Evolutionary conservation across 169 alveolate species (phyloP).

Genomic region (Plasmodium falciparum): DNA sequence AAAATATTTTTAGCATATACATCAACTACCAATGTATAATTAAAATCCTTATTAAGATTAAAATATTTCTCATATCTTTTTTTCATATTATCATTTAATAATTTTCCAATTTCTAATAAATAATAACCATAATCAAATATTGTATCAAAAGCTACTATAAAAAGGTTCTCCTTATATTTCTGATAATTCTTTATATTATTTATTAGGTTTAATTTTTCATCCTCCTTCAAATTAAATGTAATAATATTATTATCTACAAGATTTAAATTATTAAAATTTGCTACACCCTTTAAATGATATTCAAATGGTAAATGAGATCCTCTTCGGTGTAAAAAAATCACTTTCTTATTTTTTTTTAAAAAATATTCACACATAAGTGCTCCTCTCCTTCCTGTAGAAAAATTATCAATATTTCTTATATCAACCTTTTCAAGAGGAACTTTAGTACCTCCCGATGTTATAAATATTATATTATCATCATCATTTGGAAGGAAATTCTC

Average conservation of each 20-base stretch:
- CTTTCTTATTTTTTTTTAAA: conserved; percentile 32
- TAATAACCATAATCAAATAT: conserved; percentile 78
- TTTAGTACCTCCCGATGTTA: conserved; percentile 94
- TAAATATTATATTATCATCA: conserved; percentile 31
- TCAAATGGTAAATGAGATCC: conserved; percentile 49
- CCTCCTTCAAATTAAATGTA: neutral
- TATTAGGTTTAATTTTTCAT: neutral
- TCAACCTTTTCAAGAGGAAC: conserved; percentile 90
- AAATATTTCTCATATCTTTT: no score
- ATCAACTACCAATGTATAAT: no score
- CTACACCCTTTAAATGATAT: neutral
- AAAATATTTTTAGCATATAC: no score
- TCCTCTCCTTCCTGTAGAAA: conserved; percentile 92
- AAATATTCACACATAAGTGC: conserved; percentile 87
- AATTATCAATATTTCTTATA: conserved; percentile 90
- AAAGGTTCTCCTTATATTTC: conserved; percentile 24
- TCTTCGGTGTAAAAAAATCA: conserved; percentile 33
- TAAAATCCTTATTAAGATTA: no score
- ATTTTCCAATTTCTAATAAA: conserved; percentile 60
- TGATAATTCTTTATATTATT: neutral
- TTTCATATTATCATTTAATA: neutral
- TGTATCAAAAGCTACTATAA: conserved; percentile 78
- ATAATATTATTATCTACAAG: neutral
- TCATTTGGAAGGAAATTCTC: neutral
- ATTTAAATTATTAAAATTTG: no score